Evolutionary conservation across 2,329 filamentous ascomycete species (phyloP), one percentile per base, ranked within the genome.

Genomic region (Parastagonospora nodorum): DNA sequence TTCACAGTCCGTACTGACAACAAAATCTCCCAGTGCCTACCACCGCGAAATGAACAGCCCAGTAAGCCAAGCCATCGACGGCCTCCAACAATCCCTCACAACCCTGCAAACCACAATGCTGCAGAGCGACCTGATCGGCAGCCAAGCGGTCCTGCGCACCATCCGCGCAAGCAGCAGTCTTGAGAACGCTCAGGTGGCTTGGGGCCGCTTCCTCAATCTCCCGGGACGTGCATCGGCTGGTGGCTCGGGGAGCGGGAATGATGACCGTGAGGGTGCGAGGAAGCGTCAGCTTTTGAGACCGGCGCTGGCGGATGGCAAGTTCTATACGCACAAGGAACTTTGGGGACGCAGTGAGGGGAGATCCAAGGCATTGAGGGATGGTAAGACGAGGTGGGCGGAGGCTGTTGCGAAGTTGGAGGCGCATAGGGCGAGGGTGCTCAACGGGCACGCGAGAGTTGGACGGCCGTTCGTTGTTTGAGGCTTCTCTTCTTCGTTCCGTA

Each of bases 31-130:
- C 39, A 49, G 46, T 4, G 46, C 65, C 42, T 73, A 68, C 60
- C 74, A 75, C 54, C 60, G 63, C 11, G 74, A 75, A 51, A 60
- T 70, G 61, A 75, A 75, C 55, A 40, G 48, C 1, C 71, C 73
- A 1, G 62, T 75, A 40, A 65, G 57, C 36, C 53, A 61, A n/a
- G 63, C 66, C 32, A 68, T 75, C 31, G 52, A 55, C 9, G 58
- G 53, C 2, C 56, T 75, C 2, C 58, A 73, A 24, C 61, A 67
- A 40, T 55, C 61, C 15, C 57, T 75, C 10, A 58, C 63, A 2
- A 55, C 53, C 4, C 68, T 74, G 36, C 68, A 69, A 15, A 53
- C 64, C 2, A 55, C 65, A 11, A 59, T 74, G 51, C 53, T 71
- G 1, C 47, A 63, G 30, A 53, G 48, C 33, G 44, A 60, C 6